Evolutionary conservation across 1,284 basidiomycete genomes (phyloP), one percentile per base, ranked within the genome.

Genomic region (Anthracocystis walkeri): DNA sequence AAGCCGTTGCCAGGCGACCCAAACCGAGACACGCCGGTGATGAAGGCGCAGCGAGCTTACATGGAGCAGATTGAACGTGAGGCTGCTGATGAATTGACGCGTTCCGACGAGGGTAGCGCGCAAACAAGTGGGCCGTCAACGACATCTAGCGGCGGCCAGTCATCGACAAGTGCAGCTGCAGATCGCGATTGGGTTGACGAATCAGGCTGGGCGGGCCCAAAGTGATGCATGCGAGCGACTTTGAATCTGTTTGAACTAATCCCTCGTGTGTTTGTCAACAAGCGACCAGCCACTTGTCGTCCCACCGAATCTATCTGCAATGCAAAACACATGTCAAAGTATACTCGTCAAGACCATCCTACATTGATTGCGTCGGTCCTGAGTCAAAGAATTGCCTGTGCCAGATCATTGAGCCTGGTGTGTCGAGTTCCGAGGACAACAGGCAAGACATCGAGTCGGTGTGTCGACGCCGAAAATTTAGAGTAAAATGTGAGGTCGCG

Each of bases 1-100:
- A 75, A 75, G 45, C 71, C 71, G 35, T 35, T 74, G 25, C 71
- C 71, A 8, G 67, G 66, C 10, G 68, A 71, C 35, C 50, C 62
- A 2, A 56, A 56, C 0, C 56, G 51, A 20, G 75, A 78, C 46
- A 71, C 75, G 40, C 75, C 75, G 11, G 66, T 77, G 18, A 70
- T 77, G 66, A 62, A 53, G 46, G 75, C 75, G 31, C 70, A 77
- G 42, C 63, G 70, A 42, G 58, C 71, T 3, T 60, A 66, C 25
- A 46, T 63, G 66, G 72, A 75, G 49, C 62, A 66, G 40, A 42
- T 75, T 16, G 58, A 65, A 44, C 58, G 57, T 7, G 72, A 69
- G 52, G 72, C 72, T 20, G 66, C 50, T 6, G 66, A 60, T 10
- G 66, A 69, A 31, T 29, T 63, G 25, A 51, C 65, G 3, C 48